Conservation (phyloP, 2,329 filamentous ascomycete species). For the Penicillium sp. region DNA sequence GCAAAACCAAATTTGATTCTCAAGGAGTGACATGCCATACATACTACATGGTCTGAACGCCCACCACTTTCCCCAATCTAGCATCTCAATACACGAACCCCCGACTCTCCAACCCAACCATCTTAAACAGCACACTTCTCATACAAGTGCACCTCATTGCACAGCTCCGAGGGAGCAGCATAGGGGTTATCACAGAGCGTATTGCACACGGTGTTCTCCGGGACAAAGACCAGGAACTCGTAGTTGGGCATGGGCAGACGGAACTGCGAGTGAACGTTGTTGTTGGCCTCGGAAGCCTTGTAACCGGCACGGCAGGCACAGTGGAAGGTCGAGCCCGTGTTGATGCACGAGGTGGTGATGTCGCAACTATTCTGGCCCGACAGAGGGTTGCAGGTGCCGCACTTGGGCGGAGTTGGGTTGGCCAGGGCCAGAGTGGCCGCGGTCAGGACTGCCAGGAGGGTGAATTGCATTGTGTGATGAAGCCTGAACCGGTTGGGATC, state of each 20-base stretch:
- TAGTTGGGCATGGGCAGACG: slow-evolving; percentile 39
- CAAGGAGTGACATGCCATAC: slow-evolving; percentile 5
- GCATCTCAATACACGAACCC: not conserved
- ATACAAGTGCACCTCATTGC: slow-evolving; percentile 35
- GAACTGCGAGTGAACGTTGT: slow-evolving; percentile 35
- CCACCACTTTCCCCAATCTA: not conserved
- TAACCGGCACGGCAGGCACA: slow-evolving; percentile 44
- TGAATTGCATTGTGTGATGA: slow-evolving; percentile 29
- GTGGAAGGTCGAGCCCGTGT: slow-evolving; percentile 41
- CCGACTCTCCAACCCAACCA: not conserved
- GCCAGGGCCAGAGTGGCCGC: slow-evolving; percentile 24
- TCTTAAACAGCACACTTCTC: slow-evolving; percentile 29
- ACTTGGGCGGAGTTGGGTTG: slow-evolving; percentile 22
- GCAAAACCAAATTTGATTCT: not conserved
- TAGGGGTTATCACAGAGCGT: slow-evolving; percentile 36
- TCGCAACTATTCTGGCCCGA: slow-evolving; percentile 43
- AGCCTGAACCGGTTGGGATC: slow-evolving; percentile 20
- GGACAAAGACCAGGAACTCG: slow-evolving; percentile 41
- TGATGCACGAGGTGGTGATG: slow-evolving; percentile 46
- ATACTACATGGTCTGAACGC: not conserved
- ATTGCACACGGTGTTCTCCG: slow-evolving; percentile 36
- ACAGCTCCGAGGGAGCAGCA: slow-evolving; percentile 31
- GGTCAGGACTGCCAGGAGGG: slow-evolving; percentile 25
- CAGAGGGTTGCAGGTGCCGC: slow-evolving; percentile 41
- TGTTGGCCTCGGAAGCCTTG: slow-evolving; percentile 35